A percentile compares a stretch with the other conserved stretches of the same genome.
These are phyloP conservation scores for Rosellinia necatrix DNA, from an alignment of 2,329 filamentous ascomycete species.

Conservation along the genomic window DNA sequence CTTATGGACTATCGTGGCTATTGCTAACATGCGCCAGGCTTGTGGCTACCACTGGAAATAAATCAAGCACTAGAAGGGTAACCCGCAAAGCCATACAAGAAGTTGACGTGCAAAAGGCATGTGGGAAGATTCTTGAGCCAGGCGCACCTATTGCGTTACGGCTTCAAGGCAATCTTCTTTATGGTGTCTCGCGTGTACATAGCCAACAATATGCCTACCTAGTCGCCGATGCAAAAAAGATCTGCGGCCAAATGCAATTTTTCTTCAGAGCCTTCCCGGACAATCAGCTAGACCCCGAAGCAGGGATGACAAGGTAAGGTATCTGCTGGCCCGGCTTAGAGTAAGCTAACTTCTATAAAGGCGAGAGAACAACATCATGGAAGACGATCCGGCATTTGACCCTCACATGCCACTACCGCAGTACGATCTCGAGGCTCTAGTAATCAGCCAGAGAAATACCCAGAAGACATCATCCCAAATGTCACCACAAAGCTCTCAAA, in stretches of 20 bases:
- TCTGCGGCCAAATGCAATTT: conserved; percentile 72
- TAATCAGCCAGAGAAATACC: conserved; percentile 41
- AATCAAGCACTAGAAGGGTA: conserved; percentile 72
- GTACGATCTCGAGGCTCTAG: conserved; percentile 54
- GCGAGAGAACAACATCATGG: conserved; percentile 74
- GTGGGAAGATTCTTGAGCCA: conserved; percentile 80
- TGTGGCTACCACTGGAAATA: conserved; percentile 82
- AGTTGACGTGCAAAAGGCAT: conserved; percentile 85
- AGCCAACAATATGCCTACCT: conserved; percentile 87
- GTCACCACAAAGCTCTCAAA: conserved; percentile 31
- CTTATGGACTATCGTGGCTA: too few species aligned
- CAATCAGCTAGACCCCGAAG: conserved; percentile 69
- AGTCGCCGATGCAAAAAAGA: conserved; percentile 76
- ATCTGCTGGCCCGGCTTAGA: neutral
- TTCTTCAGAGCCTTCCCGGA: conserved; percentile 64
- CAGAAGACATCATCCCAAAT: conserved; percentile 41
- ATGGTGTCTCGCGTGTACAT: conserved; percentile 84
- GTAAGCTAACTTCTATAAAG: conserved; percentile 49
- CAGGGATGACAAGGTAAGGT: conserved; percentile 73
- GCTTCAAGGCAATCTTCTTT: conserved; percentile 86
- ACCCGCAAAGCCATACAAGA: conserved; percentile 85
- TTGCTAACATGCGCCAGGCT: conserved; percentile 62
- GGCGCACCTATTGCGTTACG: conserved; percentile 87
- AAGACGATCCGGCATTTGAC: conserved; percentile 82
- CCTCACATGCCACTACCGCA: conserved; percentile 66